These are phyloP conservation scores for Penicillium janthinellum DNA, from an alignment of 2,329 filamentous ascomycete species.

Conservation along the genomic window DNA sequence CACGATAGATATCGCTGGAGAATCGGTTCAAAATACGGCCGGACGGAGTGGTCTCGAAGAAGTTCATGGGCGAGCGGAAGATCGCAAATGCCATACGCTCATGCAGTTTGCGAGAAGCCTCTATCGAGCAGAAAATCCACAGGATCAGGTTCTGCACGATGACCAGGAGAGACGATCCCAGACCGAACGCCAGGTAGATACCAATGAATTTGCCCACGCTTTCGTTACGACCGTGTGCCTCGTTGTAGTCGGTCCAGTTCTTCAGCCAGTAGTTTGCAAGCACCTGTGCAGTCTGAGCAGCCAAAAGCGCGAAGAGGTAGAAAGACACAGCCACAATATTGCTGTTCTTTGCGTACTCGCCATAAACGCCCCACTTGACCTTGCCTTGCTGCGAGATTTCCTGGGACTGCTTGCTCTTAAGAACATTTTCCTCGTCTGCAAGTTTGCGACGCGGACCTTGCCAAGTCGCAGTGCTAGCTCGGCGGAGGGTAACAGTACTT, in stretches of 20 bases:
- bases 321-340: conserved; percentile 81
- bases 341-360: conserved; percentile 92
- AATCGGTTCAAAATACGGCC: conserved; percentile 97
- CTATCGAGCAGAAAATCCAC: conserved; percentile 99
- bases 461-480: conserved; percentile 91
- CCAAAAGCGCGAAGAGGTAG: conserved; percentile 75
- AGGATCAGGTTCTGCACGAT: conserved; percentile 91
- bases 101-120: conserved; percentile 95
- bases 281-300: conserved; percentile 79
- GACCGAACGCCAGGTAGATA: conserved; percentile 91
- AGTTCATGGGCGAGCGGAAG: conserved; percentile 96
- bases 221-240: conserved; percentile 66
- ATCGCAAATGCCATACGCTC: conserved; percentile 97
- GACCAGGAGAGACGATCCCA: conserved; percentile 81
- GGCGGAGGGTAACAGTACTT: conserved; percentile 79
- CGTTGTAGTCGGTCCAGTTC: conserved; percentile 83
- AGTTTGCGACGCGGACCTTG: conserved; percentile 81
- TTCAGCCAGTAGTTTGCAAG: conserved; percentile 92
- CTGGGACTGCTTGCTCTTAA: conserved; percentile 82
- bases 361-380: conserved; percentile 95
- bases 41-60: conserved; percentile 95
- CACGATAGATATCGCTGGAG: conserved; percentile 69
- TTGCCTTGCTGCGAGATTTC: conserved; percentile 93
- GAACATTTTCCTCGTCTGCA: conserved; percentile 71
- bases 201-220: conserved; percentile 88